phyloP scores from a whole-genome alignment of 306 rosid species.

The Begonia peltatifolia region DNA sequence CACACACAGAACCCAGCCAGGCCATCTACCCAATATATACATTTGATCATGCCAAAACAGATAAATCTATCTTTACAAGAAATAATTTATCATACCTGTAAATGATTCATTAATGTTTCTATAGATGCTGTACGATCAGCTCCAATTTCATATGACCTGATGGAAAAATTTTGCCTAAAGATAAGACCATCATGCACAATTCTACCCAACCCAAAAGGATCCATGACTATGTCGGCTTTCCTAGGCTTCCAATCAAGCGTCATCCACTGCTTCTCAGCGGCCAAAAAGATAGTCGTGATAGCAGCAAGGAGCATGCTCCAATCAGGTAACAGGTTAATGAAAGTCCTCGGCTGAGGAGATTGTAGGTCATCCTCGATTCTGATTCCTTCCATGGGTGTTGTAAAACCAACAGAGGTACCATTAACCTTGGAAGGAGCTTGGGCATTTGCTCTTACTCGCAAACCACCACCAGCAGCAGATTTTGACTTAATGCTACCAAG shows the following conservation, averaged over 20 bases:
- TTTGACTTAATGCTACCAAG: conserved; percentile 49
- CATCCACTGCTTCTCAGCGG: conserved; percentile 99
- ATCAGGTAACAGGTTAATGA: conserved; percentile 90
- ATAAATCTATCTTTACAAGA: too few species aligned
- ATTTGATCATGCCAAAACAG: too few species aligned
- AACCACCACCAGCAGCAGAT: conserved; percentile 34
- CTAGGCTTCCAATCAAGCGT: conserved; percentile 99
- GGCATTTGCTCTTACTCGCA: conserved; percentile 79
- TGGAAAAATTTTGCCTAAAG: conserved; percentile 81
- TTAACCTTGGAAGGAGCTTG: conserved; percentile 87
- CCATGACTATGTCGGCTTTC: conserved; percentile 81
- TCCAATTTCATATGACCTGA: conserved; percentile 98
- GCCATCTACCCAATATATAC: too few species aligned
- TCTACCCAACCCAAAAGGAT: conserved; percentile 82
- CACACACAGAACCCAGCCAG: too few species aligned
- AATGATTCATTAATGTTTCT: conserved; percentile 95
- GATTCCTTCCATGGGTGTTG: conserved; percentile 32
- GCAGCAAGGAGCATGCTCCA: conserved; percentile 99
- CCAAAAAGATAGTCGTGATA: conserved; percentile 92
- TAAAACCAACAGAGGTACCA: conserved; percentile 50
- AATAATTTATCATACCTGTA: conserved; percentile 41
- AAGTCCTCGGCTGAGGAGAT: conserved; percentile 69
- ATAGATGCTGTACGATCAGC: conserved; percentile 98
- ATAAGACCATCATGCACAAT: conserved; percentile 96
- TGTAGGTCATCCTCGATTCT: conserved; percentile 44